Conservation (phyloP, 495 filamentous ascomycete genomes). For the Hyaloscypha finlandica region DNA sequence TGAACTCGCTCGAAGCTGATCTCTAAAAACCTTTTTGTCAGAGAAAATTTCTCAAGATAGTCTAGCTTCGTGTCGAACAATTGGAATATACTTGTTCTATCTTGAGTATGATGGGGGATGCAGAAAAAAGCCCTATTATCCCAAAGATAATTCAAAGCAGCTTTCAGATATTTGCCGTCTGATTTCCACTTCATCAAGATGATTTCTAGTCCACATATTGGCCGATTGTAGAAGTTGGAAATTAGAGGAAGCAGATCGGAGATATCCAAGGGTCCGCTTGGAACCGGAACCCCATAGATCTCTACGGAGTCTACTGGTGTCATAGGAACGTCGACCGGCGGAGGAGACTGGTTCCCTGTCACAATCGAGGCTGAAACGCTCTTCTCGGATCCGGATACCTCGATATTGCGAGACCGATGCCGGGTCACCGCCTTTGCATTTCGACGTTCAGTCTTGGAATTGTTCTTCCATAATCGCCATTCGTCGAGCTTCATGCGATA, state of each 20-base stretch:
- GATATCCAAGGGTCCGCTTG: neutral
- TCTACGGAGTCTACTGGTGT: neutral
- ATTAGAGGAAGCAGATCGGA: neutral
- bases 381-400: neutral
- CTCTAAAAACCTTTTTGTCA: conserved; percentile 4
- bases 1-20: neutral
- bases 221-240: neutral
- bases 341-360: neutral
- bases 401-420: neutral
- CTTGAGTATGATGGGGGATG: neutral
- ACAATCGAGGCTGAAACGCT: neutral
- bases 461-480: conserved; percentile 16
- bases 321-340: neutral
- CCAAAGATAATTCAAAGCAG: neutral
- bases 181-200: neutral
- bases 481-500: conserved; percentile 25
- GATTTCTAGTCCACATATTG: neutral
- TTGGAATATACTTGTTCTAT: neutral
- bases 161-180: neutral
- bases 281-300: neutral
- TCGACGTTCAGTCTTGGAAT: conserved; percentile 1
- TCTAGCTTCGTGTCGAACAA: neutral
- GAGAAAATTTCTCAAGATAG: neutral
- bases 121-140: neutral
- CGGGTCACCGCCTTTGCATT: neutral